These are phyloP conservation scores for Hylodesmum podocarpum DNA, from an alignment of 306 rosid species.

Conservation along the genomic window DNA sequence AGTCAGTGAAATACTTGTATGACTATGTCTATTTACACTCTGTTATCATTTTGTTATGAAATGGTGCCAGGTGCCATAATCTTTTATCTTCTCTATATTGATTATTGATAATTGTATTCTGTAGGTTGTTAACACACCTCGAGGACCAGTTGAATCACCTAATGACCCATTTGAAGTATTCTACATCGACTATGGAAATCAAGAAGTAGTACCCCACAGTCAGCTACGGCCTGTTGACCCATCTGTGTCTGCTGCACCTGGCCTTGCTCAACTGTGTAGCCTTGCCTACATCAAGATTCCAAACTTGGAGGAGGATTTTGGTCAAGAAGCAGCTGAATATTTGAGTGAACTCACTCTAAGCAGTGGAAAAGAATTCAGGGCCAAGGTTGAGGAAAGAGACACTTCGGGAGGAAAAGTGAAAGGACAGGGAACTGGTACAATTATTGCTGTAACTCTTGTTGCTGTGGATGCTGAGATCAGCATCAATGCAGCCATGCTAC, in stretches of 20 bases:
- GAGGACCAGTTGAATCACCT: slow-evolving; percentile 83
- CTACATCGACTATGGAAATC: slow-evolving; percentile 93
- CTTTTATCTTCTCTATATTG: slow-evolving; percentile 14
- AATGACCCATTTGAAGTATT: slow-evolving; percentile 83
- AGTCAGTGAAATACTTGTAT: background rate
- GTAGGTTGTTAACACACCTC: slow-evolving; percentile 84
- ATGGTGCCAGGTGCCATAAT: background rate
- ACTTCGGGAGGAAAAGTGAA: slow-evolving; percentile 83
- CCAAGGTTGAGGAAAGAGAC: slow-evolving; percentile 89
- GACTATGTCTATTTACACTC: background rate
- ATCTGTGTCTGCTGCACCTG: slow-evolving; percentile 78
- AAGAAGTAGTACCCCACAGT: slow-evolving; percentile 74
- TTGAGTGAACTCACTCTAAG: slow-evolving; percentile 62
- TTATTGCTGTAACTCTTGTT: slow-evolving; percentile 72
- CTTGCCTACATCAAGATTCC: slow-evolving; percentile 91
- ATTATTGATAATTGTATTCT: slow-evolving; percentile 30
- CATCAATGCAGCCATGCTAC: slow-evolving; percentile 82
- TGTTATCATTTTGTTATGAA: background rate
- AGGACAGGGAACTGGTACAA: slow-evolving; percentile 93
- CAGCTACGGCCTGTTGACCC: slow-evolving; percentile 81
- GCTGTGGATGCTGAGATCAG: slow-evolving; percentile 88
- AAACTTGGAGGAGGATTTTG: slow-evolving; percentile 82
- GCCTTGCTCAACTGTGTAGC: slow-evolving; percentile 87
- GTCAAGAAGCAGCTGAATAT: slow-evolving; percentile 91
- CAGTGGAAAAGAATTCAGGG: slow-evolving; percentile 75